phyloP scores from a whole-genome alignment of 164 flowering plant species.

The Dillenia suffruticosa region DNA sequence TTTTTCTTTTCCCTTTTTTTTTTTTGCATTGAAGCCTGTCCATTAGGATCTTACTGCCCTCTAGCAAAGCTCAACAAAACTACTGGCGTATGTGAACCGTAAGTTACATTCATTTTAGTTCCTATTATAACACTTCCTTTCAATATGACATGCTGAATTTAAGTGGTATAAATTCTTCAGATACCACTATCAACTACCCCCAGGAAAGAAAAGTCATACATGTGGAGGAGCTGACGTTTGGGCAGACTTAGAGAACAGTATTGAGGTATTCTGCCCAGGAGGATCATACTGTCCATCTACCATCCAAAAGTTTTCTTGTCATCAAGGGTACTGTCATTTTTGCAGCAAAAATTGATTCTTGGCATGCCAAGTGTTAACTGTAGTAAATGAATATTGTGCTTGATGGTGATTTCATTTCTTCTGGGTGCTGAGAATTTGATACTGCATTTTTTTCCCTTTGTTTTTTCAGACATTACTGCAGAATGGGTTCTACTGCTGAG shows the following conservation, averaged over 20 bases:
- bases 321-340: conserved; percentile 60
- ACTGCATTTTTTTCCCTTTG: conserved; percentile 1
- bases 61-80: conserved; percentile 59
- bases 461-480: conserved; percentile 80
- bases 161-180: conserved; percentile 40
- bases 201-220: conserved; percentile 62
- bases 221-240: conserved; percentile 95
- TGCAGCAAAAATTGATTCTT: conserved; percentile 16
- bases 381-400: neutral
- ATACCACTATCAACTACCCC: conserved; percentile 80
- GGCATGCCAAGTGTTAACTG: neutral
- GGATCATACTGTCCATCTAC: conserved; percentile 93
- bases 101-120: conserved; percentile 34
- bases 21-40: conserved; percentile 64
- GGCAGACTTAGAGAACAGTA: conserved; percentile 67
- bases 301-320: conserved; percentile 55
- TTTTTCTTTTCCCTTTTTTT: conserved; percentile 5
- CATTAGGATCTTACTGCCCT: conserved; percentile 91
- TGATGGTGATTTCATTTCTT: conserved; percentile 2
- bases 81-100: conserved; percentile 92
- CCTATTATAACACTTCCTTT: neutral
- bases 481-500: conserved; percentile 77
- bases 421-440: conserved; percentile 3
- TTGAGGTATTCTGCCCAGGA: conserved; percentile 81
- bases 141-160: neutral